phyloP scores from a whole-genome alignment of 306 rosid genomes.

The Purshia tridentata region DNA sequence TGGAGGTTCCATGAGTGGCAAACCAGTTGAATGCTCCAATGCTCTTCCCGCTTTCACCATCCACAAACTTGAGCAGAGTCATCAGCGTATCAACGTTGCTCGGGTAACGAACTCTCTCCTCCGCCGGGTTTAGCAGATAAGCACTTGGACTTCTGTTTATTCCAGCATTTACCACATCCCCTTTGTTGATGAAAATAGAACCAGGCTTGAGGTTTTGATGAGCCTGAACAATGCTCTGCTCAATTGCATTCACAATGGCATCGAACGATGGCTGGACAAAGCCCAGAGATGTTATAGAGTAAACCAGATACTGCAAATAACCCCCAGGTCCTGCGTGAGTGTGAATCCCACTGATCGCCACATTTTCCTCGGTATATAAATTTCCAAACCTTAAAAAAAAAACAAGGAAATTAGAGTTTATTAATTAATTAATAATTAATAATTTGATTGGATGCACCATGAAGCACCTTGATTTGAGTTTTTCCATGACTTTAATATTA shows the following conservation, averaged over 20 bases:
- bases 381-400: constrained; percentile 53
- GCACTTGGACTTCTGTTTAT: constrained; percentile 86
- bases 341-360: constrained; percentile 84
- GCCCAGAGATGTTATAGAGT: constrained; percentile 63
- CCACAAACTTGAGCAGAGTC: constrained; percentile 69
- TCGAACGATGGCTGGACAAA: constrained; percentile 83
- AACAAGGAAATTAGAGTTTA: not conserved
- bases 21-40: constrained; percentile 75
- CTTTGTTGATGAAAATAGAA: constrained; percentile 53
- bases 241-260: constrained; percentile 62
- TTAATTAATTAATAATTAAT: too few species aligned
- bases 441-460: not conserved
- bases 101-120: constrained; percentile 61
- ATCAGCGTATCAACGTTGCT: constrained; percentile 61
- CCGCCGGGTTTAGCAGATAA: constrained; percentile 62
- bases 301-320: constrained; percentile 68
- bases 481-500: constrained; percentile 59
- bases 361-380: constrained; percentile 66
- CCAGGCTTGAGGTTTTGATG: constrained; percentile 69
- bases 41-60: constrained; percentile 41
- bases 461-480: constrained; percentile 60
- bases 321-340: constrained; percentile 96
- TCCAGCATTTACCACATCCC: constrained; percentile 65
- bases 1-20: constrained; percentile 87
- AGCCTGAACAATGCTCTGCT: constrained; percentile 67